Evolutionary conservation across 306 rosid genomes (phyloP), one percentile per base, ranked within the genome.

Genomic region (Vigna nakashimae): DNA sequence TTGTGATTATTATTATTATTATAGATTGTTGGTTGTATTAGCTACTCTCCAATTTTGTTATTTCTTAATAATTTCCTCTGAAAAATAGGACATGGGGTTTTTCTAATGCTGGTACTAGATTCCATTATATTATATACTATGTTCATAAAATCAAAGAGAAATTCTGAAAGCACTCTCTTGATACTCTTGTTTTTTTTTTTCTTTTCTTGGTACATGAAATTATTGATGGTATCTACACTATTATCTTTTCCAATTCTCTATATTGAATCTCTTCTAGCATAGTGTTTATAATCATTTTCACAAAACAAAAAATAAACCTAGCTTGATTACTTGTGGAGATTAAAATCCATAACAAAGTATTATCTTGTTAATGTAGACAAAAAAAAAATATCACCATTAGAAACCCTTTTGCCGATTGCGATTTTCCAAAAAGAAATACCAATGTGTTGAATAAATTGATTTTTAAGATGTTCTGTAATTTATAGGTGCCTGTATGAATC

Each of bases 21-120:
- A 36, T 62, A 30, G 82, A 70, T 62, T 60, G 51, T 65, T 6
- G 60, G 52, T 22, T 52, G 57, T 24, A 76, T 55, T 56, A 46
- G 52, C 8, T 68, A 69, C 2, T 36, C 24, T 9, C 18, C 16
- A 24, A 3, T 20, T 34, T 45, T 59, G 2, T 56, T 52, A 6
- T 3, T 11, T 20, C 30, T 55, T 55, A 55, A 36, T 55, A 55
- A 36, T 36, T 46, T 57, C 14, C 38, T 9, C n/a, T 34, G 58
- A 43, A 56, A 57, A 57, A 28, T 68, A n/a, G 38, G 4, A 36
- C 66, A 16, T 14, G 30, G 20, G 34, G 7, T 20, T 73, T 77
- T 4, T 40, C 2, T 51, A 77, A 46, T 15, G 26, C 16, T 20
- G 10, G 24, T 56, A 56, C 45, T 67, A 26, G 5, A 26, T 45